A percentile compares a stretch with the other conserved stretches of the same genome.
These are phyloP conservation scores for Hordeum marinum DNA, from an alignment of 176 grass and related monocot genomes.

Conservation along the genomic window DNA sequence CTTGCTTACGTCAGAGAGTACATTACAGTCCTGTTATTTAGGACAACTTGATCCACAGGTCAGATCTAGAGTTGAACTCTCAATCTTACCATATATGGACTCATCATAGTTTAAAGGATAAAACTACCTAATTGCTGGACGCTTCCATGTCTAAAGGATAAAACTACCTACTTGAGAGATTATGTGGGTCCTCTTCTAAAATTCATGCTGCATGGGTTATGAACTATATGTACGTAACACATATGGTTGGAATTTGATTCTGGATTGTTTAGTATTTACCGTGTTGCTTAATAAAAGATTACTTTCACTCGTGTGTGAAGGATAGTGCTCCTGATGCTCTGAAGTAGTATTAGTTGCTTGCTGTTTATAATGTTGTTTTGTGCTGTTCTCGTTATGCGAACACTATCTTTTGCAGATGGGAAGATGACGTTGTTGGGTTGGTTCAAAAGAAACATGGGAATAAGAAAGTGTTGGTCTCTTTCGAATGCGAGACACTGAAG, in stretches of 20 bases:
- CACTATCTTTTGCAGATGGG: constrained; percentile 50
- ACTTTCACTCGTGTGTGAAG: not conserved
- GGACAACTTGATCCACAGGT: not conserved
- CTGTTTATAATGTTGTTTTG: not conserved
- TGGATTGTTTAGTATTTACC: not conserved
- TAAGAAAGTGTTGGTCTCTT: constrained; percentile 50
- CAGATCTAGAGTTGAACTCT: not conserved
- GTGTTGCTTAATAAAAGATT: not conserved
- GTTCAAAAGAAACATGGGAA: constrained; percentile 68
- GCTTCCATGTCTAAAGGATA: not conserved
- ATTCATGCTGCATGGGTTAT: not conserved
- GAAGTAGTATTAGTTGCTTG: not conserved
- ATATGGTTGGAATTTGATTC: not conserved
- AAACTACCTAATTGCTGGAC: not conserved
- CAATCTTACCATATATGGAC: not conserved
- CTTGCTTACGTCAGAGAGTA: not conserved
- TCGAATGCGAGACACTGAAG: constrained; percentile 80
- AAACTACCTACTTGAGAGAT: not conserved
- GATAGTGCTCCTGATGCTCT: not conserved
- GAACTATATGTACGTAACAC: not conserved
- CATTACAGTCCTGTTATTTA: not conserved
- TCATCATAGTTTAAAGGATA: not conserved
- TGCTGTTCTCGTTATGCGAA: not conserved
- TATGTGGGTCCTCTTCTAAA: not conserved
- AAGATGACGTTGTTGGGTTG: constrained; percentile 72